Evolutionary conservation across 2,329 filamentous ascomycete genomes (phyloP), one percentile per base, ranked within the genome.

Genomic region (Cladosporium velox): DNA sequence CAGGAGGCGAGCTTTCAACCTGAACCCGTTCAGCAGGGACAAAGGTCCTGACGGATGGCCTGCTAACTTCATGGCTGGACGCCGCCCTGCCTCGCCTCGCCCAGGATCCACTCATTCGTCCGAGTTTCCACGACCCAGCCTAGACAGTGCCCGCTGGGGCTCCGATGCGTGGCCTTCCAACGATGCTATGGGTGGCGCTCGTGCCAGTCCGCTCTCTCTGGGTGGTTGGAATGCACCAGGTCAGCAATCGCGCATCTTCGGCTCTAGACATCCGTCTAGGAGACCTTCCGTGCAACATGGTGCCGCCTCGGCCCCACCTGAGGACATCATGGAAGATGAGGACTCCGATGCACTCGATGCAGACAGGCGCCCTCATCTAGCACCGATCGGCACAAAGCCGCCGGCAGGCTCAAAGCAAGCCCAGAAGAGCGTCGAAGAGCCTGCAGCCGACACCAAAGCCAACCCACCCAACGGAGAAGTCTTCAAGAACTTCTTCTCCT

Each of bases 401-500:
- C 57, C 88, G 89, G 60, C 69, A 57, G 68, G 67, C 41, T 68
- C 70, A 4, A 68, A 70, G 44, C 70, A 69, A 59, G 59, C 66
- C 18, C 34, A 68, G 21, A 35, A 54, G 49, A 15, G 44, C 82
- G 24, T 12, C 83, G 73, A 81, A 89, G 44, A 68, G 79, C 62
- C 76, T 6, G 58, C 58, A 10, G 74, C 82, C 49, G 81, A 88
- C 78, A 72, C 87, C 57, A 84, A 85, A 71, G 72, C 87, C 57
- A 84, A 85, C 71, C 84, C 98, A 32, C 95, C 95, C 8, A 87
- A 91, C 7, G 95, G 94, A 0, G 93, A 93, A 10, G 91, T 90
- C 0, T 98, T 98, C 76, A 94, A 90, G 78, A 89, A 85, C 11
- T 85, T 88, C 44, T 87, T 95, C 66, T 69, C 69, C 1, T 79